These are phyloP conservation scores for Cyberlindnera suaveolens DNA, from an alignment of 805 yeast genomes.

Conservation along the genomic window DNA sequence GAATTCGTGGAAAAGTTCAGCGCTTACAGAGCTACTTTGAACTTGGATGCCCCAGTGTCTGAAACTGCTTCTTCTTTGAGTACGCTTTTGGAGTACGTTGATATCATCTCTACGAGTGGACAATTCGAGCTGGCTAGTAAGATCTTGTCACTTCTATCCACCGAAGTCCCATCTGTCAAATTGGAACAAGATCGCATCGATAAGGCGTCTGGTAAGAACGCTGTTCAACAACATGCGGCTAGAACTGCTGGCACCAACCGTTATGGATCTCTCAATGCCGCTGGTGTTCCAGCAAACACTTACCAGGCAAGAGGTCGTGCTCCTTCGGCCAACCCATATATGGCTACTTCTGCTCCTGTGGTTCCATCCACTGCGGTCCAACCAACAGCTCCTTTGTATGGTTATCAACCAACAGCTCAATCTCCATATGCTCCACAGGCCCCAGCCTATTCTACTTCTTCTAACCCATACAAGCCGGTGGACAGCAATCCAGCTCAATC, in stretches of 20 bases:
- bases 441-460: slow-evolving; percentile 16
- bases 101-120: slow-evolving; percentile 74
- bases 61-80: slow-evolving; percentile 28
- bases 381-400: slow-evolving; percentile 10
- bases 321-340: slow-evolving; percentile 14
- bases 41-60: slow-evolving; percentile 22
- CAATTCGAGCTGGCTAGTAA: slow-evolving; percentile 74
- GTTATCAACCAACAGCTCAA: slow-evolving; percentile 8
- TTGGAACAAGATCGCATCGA: slow-evolving; percentile 74
- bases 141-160: slow-evolving; percentile 67
- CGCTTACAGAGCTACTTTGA: slow-evolving; percentile 54
- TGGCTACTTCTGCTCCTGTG: slow-evolving; percentile 9
- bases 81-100: slow-evolving; percentile 76
- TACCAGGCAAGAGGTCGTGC: slow-evolving; percentile 6
- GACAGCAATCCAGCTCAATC: slow-evolving; percentile 11
- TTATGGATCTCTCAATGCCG: slow-evolving; percentile 13
- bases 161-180: slow-evolving; percentile 61
- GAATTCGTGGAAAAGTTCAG: slow-evolving; percentile 81
- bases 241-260: slow-evolving; percentile 10
- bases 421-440: slow-evolving; percentile 9
- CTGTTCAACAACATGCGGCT: slow-evolving; percentile 13
- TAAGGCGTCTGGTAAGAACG: slow-evolving; percentile 46
- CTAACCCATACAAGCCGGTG: slow-evolving; percentile 30
- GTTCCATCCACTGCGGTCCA: slow-evolving; percentile 1
- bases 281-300: slow-evolving; percentile 6